These are phyloP conservation scores for Rhytidiadelphus loreus DNA, from an alignment of 225 moss, liverwort and hornwort species.

Conservation along the genomic window DNA sequence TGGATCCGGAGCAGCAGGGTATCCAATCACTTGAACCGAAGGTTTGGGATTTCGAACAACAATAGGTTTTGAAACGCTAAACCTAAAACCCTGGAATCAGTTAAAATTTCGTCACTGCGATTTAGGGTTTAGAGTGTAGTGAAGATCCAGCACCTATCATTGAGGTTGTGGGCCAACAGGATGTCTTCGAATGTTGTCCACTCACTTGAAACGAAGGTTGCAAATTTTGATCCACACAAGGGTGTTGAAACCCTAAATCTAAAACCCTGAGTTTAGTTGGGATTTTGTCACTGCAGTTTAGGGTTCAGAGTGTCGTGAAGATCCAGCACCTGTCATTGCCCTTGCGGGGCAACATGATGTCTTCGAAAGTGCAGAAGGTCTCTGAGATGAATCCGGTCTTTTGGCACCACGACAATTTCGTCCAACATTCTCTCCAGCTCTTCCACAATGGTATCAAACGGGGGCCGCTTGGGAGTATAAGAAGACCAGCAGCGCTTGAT, in stretches of 20 bases:
- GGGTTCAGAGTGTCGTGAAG: background rate
- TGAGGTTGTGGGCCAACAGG: background rate
- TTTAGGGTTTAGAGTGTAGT: background rate
- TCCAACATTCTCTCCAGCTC: conserved; percentile 13
- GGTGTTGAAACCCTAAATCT: background rate
- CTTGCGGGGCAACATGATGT: background rate
- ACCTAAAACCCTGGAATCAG: background rate
- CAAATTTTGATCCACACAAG: background rate
- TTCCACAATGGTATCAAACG: background rate
- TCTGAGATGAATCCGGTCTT: conserved; percentile 23
- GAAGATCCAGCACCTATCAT: background rate
- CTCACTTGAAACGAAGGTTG: background rate
- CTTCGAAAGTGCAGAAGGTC: conserved; percentile 29
- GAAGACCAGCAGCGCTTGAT: conserved; percentile 20
- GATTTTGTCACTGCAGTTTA: background rate
- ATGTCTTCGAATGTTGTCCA: conserved; percentile 4
- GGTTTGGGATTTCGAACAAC: background rate
- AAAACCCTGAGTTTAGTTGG: background rate
- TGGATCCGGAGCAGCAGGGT: background rate
- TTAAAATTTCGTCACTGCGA: background rate
- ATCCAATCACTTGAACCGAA: background rate
- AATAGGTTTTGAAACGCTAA: background rate
- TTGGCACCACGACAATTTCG: background rate
- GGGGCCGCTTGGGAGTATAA: conserved; percentile 1
- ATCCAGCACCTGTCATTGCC: background rate